phyloP scores from a whole-genome alignment of 2,329 filamentous ascomycete species.

The Arachnomyces sp. region DNA sequence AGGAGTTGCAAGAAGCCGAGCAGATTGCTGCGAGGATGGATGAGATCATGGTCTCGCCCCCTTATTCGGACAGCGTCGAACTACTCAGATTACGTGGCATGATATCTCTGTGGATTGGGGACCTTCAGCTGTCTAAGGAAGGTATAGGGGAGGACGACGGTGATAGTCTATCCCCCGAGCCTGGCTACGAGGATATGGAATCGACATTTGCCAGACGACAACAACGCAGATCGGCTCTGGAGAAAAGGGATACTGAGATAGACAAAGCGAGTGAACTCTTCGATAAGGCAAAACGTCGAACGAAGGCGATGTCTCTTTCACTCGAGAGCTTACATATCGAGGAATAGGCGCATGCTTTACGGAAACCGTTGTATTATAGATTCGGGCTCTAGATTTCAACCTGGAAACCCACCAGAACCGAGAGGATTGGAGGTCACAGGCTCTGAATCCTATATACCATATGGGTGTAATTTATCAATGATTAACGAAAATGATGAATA shows the following conservation, averaged over 20 bases:
- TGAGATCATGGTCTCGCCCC: conserved; percentile 57
- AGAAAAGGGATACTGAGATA: conserved; percentile 4
- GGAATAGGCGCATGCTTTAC: too few relatives aligned
- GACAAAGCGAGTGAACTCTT: conserved; percentile 6
- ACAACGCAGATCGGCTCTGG: conserved; percentile 2
- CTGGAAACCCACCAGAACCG: too few relatives aligned
- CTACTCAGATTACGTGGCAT: conserved; percentile 65
- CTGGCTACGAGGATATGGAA: conserved; percentile 17
- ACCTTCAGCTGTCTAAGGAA: conserved; percentile 43
- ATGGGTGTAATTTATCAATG: too few relatives aligned
- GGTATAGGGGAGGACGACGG: conserved; percentile 9
- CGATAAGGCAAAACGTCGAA: conserved; percentile 5
- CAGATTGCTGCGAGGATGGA: conserved; percentile 64
- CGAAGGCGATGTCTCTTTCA: neutral
- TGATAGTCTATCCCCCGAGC: conserved; percentile 16
- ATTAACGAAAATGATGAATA: too few relatives aligned
- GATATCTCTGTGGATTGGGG: conserved; percentile 65
- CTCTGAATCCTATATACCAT: too few relatives aligned
- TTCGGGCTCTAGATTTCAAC: too few relatives aligned
- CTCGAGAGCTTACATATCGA: too few relatives aligned
- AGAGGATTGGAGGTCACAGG: too few relatives aligned
- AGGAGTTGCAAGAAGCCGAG: conserved; percentile 52
- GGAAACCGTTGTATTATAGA: too few relatives aligned
- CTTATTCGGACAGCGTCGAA: conserved; percentile 59
- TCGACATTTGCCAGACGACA: conserved; percentile 1